Evolutionary conservation across 116 monocot genomes (phyloP).

Genomic region (Dioscorea cayenensis): DNA sequence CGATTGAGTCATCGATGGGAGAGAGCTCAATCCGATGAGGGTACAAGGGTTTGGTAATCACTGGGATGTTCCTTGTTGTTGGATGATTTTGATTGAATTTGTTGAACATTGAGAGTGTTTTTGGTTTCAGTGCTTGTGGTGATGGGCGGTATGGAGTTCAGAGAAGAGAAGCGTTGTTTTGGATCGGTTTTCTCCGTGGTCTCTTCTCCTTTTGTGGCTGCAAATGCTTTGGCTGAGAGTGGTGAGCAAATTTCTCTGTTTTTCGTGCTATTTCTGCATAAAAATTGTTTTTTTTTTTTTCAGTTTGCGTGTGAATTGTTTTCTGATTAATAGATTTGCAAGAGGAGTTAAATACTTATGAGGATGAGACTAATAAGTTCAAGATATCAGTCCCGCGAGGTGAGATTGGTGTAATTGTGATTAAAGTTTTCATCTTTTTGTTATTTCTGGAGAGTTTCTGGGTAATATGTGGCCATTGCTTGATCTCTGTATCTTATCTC

Average conservation of each 20-base stretch:
- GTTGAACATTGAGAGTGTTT: too few relatives aligned
- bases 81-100: background rate
- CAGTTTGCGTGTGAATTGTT: background rate
- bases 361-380: slow-evolving; percentile 25
- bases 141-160: background rate
- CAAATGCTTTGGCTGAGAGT: slow-evolving; percentile 31
- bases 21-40: too few relatives aligned
- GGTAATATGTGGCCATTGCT: background rate
- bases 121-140: too few relatives aligned
- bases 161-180: slow-evolving; percentile 48
- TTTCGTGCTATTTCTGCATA: background rate
- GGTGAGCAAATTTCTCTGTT: slow-evolving; percentile 10
- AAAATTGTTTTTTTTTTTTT: background rate
- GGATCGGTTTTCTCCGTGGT: slow-evolving; percentile 31
- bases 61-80: background rate
- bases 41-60: too few relatives aligned
- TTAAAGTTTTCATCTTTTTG: background rate
- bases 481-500: too few relatives aligned
- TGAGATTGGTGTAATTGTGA: slow-evolving; percentile 9
- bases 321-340: slow-evolving; percentile 27
- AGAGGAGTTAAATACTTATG: slow-evolving; percentile 24
- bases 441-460: background rate
- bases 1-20: too few relatives aligned
- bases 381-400: slow-evolving; percentile 44
- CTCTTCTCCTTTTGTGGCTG: slow-evolving; percentile 25